A percentile compares a stretch with the other conserved stretches of the same genome.
phyloP scores from a whole-genome alignment of 1,284 basidiomycete genomes.

The Pascua sp. region DNA sequence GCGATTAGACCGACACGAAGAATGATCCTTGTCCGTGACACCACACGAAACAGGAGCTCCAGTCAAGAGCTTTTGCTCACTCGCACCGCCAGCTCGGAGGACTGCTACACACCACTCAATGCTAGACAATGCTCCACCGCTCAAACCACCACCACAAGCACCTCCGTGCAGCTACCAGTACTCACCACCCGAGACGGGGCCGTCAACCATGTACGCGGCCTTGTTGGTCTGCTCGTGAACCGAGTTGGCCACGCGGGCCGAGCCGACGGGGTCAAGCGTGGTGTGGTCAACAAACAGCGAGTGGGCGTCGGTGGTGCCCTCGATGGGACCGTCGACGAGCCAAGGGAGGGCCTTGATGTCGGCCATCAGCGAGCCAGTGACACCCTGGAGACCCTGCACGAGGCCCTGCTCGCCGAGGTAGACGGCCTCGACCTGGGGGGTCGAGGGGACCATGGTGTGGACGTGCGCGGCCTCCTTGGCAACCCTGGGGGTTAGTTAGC shows the following conservation, averaged over 20 bases:
- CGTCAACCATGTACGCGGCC: conserved; percentile 40
- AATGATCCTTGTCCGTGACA: too few species aligned
- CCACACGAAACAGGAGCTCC: too few species aligned
- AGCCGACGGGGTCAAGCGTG: conserved; percentile 43
- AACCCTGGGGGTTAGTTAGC: conserved; percentile 34
- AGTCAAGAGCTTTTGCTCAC: too few species aligned
- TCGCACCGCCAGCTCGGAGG: background rate
- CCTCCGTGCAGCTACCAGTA: background rate
- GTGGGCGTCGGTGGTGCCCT: conserved; percentile 15
- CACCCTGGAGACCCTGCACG: conserved; percentile 49
- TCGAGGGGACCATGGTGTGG: conserved; percentile 54
- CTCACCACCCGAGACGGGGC: conserved; percentile 44
- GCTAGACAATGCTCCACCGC: too few species aligned
- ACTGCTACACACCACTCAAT: background rate
- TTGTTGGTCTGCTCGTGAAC: conserved; percentile 29
- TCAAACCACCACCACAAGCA: background rate
- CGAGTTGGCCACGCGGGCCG: conserved; percentile 30
- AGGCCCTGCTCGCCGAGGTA: conserved; percentile 41
- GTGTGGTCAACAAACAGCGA: conserved; percentile 47
- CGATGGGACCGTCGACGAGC: conserved; percentile 3
- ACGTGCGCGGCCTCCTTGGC: conserved; percentile 48
- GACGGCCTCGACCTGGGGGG: conserved; percentile 49
- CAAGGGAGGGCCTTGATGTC: conserved; percentile 41
- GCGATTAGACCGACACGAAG: too few species aligned
- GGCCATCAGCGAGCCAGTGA: conserved; percentile 49